A percentile compares a stretch with the other conserved stretches of the same genome.
Evolutionary conservation across 441 rosid genomes (phyloP).

Genomic region (Theobroma grandiflorum): DNA sequence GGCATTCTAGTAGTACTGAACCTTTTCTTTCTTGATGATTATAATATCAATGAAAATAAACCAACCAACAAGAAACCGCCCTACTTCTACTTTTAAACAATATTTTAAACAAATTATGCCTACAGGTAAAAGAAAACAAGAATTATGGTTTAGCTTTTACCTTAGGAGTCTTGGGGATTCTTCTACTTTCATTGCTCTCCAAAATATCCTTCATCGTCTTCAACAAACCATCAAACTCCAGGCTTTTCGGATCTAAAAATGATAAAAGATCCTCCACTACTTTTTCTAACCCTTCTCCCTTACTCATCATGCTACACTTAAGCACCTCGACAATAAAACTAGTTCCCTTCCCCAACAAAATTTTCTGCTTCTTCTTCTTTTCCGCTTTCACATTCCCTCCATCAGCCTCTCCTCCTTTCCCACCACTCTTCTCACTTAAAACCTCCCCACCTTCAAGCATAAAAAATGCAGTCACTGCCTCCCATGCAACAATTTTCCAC

Average conservation of each 20-base stretch:
- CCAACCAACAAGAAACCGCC: background rate
- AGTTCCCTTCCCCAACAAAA: slow-evolving; percentile 80
- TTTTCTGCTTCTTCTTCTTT: slow-evolving; percentile 75
- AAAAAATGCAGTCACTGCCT: slow-evolving; percentile 66
- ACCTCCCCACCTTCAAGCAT: slow-evolving; percentile 70
- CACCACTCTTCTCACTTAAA: slow-evolving; percentile 38
- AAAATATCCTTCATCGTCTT: slow-evolving; percentile 72
- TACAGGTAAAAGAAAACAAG: background rate
- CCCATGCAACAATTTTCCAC: slow-evolving; percentile 81
- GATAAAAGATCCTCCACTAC: slow-evolving; percentile 51
- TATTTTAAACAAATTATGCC: slow-evolving; percentile 11
- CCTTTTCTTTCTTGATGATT: background rate
- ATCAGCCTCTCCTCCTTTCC: slow-evolving; percentile 38
- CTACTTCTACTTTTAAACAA: slow-evolving; percentile 20
- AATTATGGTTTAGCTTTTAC: slow-evolving; percentile 41
- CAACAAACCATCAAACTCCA: slow-evolving; percentile 57
- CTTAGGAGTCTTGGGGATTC: slow-evolving; percentile 96
- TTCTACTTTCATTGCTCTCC: slow-evolving; percentile 90
- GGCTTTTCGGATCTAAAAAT: slow-evolving; percentile 57
- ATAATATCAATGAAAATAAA: background rate
- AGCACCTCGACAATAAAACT: slow-evolving; percentile 63
- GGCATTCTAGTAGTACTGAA: background rate
- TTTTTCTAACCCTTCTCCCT: slow-evolving; percentile 47
- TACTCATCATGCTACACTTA: slow-evolving; percentile 61
- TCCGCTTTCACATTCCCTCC: slow-evolving; percentile 49